Evolutionary conservation across 345 rosid species (phyloP).

Genomic region (Arabis alpina): DNA sequence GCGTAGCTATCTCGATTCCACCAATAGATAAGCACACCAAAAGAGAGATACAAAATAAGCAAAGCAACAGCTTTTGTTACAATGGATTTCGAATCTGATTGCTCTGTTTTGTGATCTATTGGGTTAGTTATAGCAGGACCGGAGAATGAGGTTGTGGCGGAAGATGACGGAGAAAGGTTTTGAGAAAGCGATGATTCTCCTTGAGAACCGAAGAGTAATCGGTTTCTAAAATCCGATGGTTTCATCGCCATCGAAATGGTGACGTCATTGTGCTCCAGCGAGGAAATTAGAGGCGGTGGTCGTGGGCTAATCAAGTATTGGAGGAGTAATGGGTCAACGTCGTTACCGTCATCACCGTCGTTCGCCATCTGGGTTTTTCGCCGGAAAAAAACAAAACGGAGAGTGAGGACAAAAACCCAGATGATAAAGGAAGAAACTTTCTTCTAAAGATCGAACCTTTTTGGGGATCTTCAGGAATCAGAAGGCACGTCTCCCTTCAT

Average conservation of each 20-base stretch:
- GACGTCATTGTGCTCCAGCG: conserved; percentile 41
- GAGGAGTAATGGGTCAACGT: conserved; percentile 58
- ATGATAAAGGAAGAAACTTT: not conserved
- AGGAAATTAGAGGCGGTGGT: conserved; percentile 43
- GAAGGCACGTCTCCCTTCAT: no score
- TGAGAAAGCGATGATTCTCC: conserved; percentile 50
- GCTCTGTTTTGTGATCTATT: conserved; percentile 50
- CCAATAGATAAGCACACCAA: conserved; percentile 77
- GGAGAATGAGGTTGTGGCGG: conserved; percentile 9
- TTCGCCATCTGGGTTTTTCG: conserved; percentile 34
- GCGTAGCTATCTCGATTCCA: conserved; percentile 54
- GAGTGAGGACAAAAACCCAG: not conserved
- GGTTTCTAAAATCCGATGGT: conserved; percentile 68
- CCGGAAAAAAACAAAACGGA: conserved; percentile 21
- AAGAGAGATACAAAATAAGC: conserved; percentile 61
- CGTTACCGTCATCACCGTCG: conserved; percentile 7
- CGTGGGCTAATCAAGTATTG: conserved; percentile 43
- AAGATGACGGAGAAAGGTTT: conserved; percentile 44
- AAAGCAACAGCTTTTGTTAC: conserved; percentile 60
- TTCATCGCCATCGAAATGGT: conserved; percentile 65
- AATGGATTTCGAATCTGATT: conserved; percentile 52
- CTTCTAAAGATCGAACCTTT: no score
- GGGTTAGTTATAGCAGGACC: conserved; percentile 61
- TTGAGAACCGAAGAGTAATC: conserved; percentile 66
- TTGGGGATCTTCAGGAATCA: no score